Base-by-base conservation (phyloP, 2,329 filamentous ascomycete genomes). In the Lojkania enalia region DNA sequence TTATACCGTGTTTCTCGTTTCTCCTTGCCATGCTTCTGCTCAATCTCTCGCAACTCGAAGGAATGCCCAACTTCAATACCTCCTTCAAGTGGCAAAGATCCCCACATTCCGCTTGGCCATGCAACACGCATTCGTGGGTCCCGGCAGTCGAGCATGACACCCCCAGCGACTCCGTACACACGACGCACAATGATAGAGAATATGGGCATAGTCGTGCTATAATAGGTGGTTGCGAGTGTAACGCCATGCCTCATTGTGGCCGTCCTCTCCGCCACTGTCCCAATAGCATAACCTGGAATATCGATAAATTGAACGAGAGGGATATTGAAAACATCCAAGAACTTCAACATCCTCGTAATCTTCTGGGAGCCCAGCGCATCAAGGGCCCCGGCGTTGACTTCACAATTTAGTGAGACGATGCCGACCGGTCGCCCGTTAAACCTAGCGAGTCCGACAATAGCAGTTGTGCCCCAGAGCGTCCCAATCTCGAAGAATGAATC, bases 221-320 rank as follows among this genome's bases (percentile, higher is more conserved):
- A 84, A 59, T 86, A 86, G 0, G 82, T 74, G 43, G 79, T 79
- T 4, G 78, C 81, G 1, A 85, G 74, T 35, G 80, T 77, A 3
- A 86, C 74, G 0, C 83, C 83, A 70, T 82, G 82, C 39, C 81
- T 74, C 83, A 85, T 86, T 0, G 82, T 85, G 11, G 81, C 82
- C 3, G 74, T 78, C 12, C 81, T 73, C 61, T 86, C 83, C 2
- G 83, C 82, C 0, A 79, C 74, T 0, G 82, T 85, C 0, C 83
- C 83, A 32, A 86, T 81, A 0, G 82, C 81, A 51, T 85, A 85
- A 1, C 83, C 69, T 1, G 69, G 82, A 2, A 83, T 72, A 58
- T 85, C 82, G 4, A 85, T 73, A 51, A 85, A 84, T 57, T 86
- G 83, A 5, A 86, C 46, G 3, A 85, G 70, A 0, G 83, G 83